A percentile compares a stretch with the other conserved stretches of the same genome.
These are phyloP conservation scores for Ceratobasidium sp. DNA, from an alignment of 1,284 basidiomycete species.

Conservation along the genomic window DNA sequence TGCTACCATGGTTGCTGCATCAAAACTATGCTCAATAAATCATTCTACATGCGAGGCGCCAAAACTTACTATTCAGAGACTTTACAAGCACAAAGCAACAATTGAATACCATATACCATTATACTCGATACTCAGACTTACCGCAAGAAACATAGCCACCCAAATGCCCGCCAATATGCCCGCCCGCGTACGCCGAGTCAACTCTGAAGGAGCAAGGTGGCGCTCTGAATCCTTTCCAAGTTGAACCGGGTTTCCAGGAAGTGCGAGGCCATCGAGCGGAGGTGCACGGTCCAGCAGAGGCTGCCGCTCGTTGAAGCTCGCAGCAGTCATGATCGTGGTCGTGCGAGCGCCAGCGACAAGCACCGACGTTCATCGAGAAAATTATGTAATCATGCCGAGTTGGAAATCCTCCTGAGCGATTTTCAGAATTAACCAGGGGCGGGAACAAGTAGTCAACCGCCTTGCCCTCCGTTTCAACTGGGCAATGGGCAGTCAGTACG, in stretches of 20 bases:
- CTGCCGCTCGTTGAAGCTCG: slow-evolving; percentile 17
- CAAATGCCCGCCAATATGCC: slow-evolving; percentile 72
- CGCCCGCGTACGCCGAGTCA: slow-evolving; percentile 48
- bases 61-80: slow-evolving; percentile 65
- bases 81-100: slow-evolving; percentile 45
- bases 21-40: slow-evolving; percentile 28
- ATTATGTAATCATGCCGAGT: too few species aligned
- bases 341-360: too few species aligned
- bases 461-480: too few species aligned
- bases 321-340: slow-evolving; percentile 19
- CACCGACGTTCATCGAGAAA: too few species aligned
- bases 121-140: slow-evolving; percentile 50
- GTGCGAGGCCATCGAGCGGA: slow-evolving; percentile 8
- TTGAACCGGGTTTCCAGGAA: slow-evolving; percentile 14
- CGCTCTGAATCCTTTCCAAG: slow-evolving; percentile 5
- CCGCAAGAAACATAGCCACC: slow-evolving; percentile 71
- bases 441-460: too few species aligned
- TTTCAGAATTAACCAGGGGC: too few species aligned
- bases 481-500: too few species aligned
- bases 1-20: slow-evolving; percentile 60
- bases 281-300: slow-evolving; percentile 11
- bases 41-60: slow-evolving; percentile 10
- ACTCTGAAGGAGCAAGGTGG: slow-evolving; percentile 23
- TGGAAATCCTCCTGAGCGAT: too few species aligned
- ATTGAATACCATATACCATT: background rate